Conservation (phyloP, 495 filamentous ascomycete genomes). For the Trichoderma asperelloides region DNA sequence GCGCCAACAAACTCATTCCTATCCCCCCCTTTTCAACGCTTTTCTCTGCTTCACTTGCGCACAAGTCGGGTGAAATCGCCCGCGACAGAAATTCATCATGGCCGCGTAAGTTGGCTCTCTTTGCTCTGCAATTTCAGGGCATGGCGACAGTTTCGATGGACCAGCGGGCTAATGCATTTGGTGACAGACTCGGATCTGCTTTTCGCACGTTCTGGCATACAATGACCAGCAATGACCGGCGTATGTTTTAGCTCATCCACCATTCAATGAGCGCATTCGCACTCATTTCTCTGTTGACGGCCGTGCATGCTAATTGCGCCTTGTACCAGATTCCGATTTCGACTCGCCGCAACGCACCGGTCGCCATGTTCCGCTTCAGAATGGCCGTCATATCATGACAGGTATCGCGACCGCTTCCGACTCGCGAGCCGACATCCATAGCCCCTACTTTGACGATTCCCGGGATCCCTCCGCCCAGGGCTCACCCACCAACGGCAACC, state of each 20-base stretch:
- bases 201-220: slow-evolving; percentile 90
- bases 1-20: background rate
- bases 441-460: slow-evolving; percentile 64
- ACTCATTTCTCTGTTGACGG: background rate
- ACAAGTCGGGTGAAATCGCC: background rate
- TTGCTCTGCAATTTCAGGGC: background rate
- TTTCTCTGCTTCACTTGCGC: background rate
- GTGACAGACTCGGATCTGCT: slow-evolving; percentile 47
- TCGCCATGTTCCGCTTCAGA: slow-evolving; percentile 67
- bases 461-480: slow-evolving; percentile 44
- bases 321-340: slow-evolving; percentile 64
- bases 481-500: slow-evolving; percentile 51
- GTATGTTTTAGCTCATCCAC: slow-evolving; percentile 23
- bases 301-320: slow-evolving; percentile 24
- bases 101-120: slow-evolving; percentile 9
- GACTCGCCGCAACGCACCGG: slow-evolving; percentile 82
- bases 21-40: background rate
- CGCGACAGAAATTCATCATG: slow-evolving; percentile 1
- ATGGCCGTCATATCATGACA: slow-evolving; percentile 62
- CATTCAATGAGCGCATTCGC: too few species aligned
- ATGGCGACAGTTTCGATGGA: background rate
- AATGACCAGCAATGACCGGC: slow-evolving; percentile 67
- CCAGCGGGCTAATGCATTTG: background rate
- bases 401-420: slow-evolving; percentile 72
- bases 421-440: slow-evolving; percentile 64